These are phyloP conservation scores for Trichosporon coremiiforme DNA, from an alignment of 1,284 basidiomycete species.

Conservation along the genomic window DNA sequence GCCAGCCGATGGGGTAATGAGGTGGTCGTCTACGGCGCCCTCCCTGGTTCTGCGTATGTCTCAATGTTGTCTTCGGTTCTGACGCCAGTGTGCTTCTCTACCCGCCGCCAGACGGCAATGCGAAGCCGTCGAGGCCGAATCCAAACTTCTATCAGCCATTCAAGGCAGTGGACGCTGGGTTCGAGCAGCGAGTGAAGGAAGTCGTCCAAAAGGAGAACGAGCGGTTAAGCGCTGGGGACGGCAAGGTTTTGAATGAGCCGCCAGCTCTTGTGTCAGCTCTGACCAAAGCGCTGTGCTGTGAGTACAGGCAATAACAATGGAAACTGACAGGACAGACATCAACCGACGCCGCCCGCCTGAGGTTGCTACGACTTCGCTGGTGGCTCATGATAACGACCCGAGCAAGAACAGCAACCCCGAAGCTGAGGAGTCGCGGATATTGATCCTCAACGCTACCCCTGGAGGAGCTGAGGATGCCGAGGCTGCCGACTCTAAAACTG, in stretches of 20 bases:
- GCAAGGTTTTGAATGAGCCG: conserved; percentile 61
- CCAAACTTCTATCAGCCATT: conserved; percentile 83
- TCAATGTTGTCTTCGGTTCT: background rate
- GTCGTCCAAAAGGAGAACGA: conserved; percentile 68
- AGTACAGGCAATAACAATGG: conserved; percentile 43
- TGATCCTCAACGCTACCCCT: conserved; percentile 89
- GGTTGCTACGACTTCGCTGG: conserved; percentile 39
- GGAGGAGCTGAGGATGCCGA: conserved; percentile 34
- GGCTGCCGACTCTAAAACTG: conserved; percentile 57
- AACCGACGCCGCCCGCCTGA: conserved; percentile 68
- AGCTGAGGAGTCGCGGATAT: conserved; percentile 74
- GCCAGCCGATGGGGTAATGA: conserved; percentile 89
- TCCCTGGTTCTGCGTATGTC: conserved; percentile 67
- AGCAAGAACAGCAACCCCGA: conserved; percentile 33
- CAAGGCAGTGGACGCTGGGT: conserved; percentile 61
- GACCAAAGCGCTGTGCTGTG: conserved; percentile 86
- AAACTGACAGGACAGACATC: conserved; percentile 65
- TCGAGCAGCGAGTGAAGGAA: conserved; percentile 68
- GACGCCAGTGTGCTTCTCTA: conserved; percentile 42
- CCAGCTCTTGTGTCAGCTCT: conserved; percentile 81
- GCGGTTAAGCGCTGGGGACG: conserved; percentile 59
- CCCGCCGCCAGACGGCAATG: conserved; percentile 48
- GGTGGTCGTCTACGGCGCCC: conserved; percentile 85
- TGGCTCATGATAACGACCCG: conserved; percentile 25
- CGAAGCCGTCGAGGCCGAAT: conserved; percentile 58